phyloP scores from a whole-genome alignment of 2,329 filamentous ascomycete genomes.

The Ophiostoma sp. region DNA sequence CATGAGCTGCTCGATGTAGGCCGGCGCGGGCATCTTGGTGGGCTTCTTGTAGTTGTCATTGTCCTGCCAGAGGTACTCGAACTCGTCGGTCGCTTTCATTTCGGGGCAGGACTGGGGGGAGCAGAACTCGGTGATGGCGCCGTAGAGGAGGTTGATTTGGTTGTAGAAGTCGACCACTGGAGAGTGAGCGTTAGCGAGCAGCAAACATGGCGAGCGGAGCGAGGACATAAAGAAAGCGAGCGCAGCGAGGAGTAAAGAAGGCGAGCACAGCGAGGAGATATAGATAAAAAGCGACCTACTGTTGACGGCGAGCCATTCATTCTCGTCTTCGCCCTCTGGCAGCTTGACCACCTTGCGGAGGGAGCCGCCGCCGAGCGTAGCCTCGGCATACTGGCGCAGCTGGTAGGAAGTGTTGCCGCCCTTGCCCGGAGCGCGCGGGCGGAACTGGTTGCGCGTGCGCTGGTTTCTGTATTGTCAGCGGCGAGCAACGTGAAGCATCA shows the following conservation, averaged over 20 bases:
- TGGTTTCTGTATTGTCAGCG: constrained; percentile 58
- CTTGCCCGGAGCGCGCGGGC: constrained; percentile 76
- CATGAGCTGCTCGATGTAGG: constrained; percentile 98
- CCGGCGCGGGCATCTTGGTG: constrained; percentile 95
- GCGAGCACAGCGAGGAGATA: neutral
- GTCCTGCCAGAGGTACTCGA: constrained; percentile 99
- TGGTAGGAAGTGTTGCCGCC: constrained; percentile 84
- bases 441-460: constrained; percentile 84
- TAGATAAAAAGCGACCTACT: constrained; percentile 49
- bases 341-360: constrained; percentile 93
- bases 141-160: constrained; percentile 98
- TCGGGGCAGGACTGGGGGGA: constrained; percentile 94
- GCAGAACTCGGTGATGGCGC: constrained; percentile 98
- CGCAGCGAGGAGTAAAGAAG: neutral
- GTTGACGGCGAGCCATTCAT: constrained; percentile 98
- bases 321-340: constrained; percentile 93
- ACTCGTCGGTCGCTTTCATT: constrained; percentile 99
- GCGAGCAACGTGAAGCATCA: neutral
- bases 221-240: neutral
- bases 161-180: constrained; percentile 99
- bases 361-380: constrained; percentile 89
- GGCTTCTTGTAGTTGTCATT: constrained; percentile 88
- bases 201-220: neutral
- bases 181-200: constrained; percentile 30
- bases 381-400: constrained; percentile 95